Base-by-base conservation (phyloP, 176 grass and related monocot species). In the Eragrostis curvula region DNA sequence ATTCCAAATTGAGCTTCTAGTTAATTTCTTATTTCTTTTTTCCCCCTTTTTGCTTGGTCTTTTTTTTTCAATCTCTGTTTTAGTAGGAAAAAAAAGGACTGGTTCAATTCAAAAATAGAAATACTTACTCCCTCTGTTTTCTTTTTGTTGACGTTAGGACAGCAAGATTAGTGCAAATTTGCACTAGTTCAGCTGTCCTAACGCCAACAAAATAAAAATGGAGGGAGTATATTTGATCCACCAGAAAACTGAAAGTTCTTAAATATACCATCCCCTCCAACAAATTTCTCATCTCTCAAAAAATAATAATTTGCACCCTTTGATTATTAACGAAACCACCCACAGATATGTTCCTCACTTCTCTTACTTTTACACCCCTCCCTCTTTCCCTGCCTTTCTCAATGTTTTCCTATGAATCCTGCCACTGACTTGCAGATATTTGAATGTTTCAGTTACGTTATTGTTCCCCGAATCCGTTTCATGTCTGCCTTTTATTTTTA, bases 251-350 rank as follows among this genome's bases (percentile, higher is more conserved):
- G 15, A 13, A 74, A 58, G 36, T 8, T 14, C n/a, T 44, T 56
- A 11, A 18, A 29, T 79, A 65, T 44, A 60, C 42, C 32, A 68
- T 71, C n/a, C 55, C 81, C 43, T 77, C 59, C 74, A 62, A 77
- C 43, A 61, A 28, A 25, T 76, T 76, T 25, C 23, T 62, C 74
- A 76, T 60, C 61, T 58, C 32, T 40, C 53, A 60, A 76, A 10
- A 41, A 36, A 24, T 7, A 43, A 8, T 45, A 27, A 24, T 42
- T 25, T 45, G 27, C 55, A 45, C 8, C n/a, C 48, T 71, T 71
- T 49, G 27, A 71, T 24, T 49, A 44, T 8, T 23, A n/a, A 75
- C 10, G 15, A 75, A 63, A 25, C 24, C 53, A 75, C 13, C 40
- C 11, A 63, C 27, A 63, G 27, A 63, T 63, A 11, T 12, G 23